phyloP scores from a whole-genome alignment of 2,329 filamentous ascomycete species.

The Sordariomycetes sp. region DNA sequence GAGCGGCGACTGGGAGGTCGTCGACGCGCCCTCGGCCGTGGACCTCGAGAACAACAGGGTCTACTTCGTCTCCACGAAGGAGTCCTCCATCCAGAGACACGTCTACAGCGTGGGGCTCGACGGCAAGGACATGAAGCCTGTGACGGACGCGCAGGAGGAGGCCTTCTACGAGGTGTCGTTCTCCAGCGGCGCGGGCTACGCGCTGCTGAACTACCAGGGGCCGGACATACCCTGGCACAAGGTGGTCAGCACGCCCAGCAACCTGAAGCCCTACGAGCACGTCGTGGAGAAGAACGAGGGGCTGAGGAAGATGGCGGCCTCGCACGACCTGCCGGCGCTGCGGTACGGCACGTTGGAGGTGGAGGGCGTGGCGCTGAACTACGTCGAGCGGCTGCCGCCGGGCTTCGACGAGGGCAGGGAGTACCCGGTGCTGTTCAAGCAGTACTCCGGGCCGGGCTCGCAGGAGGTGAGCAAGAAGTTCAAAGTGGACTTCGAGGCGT shows the following conservation, averaged over 20 bases:
- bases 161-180: slow-evolving; percentile 80
- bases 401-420: slow-evolving; percentile 64
- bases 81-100: slow-evolving; percentile 81
- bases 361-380: slow-evolving; percentile 60
- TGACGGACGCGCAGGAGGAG: slow-evolving; percentile 64
- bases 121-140: slow-evolving; percentile 57
- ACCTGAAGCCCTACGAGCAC: slow-evolving; percentile 51
- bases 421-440: slow-evolving; percentile 89
- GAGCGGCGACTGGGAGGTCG: slow-evolving; percentile 85
- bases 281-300: slow-evolving; percentile 67
- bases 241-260: slow-evolving; percentile 72
- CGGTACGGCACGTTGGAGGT: slow-evolving; percentile 80
- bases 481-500: slow-evolving; percentile 79
- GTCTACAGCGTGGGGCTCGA: slow-evolving; percentile 81
- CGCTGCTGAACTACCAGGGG: slow-evolving; percentile 73
- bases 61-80: slow-evolving; percentile 82
- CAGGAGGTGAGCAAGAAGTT: slow-evolving; percentile 79
- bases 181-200: slow-evolving; percentile 71
- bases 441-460: slow-evolving; percentile 92
- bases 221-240: slow-evolving; percentile 86
- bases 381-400: slow-evolving; percentile 77
- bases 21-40: slow-evolving; percentile 70
- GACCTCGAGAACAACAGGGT: slow-evolving; percentile 79
- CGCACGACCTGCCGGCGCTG: slow-evolving; percentile 72
- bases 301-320: slow-evolving; percentile 58